phyloP scores from a whole-genome alignment of 2,329 filamentous ascomycete genomes.

The Calonectria pseudoreteaudii region DNA sequence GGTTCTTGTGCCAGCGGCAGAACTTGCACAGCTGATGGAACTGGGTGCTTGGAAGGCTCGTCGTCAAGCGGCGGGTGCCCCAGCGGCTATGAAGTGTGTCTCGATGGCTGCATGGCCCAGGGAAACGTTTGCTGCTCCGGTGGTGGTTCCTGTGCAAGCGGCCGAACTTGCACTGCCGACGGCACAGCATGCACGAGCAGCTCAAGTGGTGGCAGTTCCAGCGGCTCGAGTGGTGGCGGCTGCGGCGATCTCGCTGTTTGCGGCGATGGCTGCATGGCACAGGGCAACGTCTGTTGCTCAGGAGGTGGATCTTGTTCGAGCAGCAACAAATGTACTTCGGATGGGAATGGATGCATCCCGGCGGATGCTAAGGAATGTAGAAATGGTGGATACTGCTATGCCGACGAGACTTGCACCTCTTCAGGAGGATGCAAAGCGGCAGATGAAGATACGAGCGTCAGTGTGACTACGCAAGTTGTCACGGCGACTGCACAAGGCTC shows the following conservation, averaged over 20 bases:
- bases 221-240: background rate
- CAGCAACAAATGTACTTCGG: background rate
- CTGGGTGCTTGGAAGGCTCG: background rate
- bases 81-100: background rate
- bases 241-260: background rate
- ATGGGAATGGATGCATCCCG: background rate
- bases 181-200: background rate
- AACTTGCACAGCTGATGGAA: background rate
- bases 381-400: background rate
- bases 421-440: background rate
- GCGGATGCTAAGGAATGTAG: background rate
- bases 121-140: slow-evolving; percentile 5
- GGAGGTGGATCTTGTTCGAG: background rate
- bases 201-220: background rate
- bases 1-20: background rate
- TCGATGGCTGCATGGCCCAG: background rate
- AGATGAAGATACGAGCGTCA: background rate
- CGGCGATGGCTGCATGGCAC: background rate
- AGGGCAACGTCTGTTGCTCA: background rate
- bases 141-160: background rate
- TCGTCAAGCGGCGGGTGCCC: background rate
- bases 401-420: background rate
- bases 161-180: background rate
- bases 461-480: background rate
- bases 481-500: background rate